These are phyloP conservation scores for Leonotis leonurus DNA, from an alignment of 257 asterid genomes.

Conservation along the genomic window DNA sequence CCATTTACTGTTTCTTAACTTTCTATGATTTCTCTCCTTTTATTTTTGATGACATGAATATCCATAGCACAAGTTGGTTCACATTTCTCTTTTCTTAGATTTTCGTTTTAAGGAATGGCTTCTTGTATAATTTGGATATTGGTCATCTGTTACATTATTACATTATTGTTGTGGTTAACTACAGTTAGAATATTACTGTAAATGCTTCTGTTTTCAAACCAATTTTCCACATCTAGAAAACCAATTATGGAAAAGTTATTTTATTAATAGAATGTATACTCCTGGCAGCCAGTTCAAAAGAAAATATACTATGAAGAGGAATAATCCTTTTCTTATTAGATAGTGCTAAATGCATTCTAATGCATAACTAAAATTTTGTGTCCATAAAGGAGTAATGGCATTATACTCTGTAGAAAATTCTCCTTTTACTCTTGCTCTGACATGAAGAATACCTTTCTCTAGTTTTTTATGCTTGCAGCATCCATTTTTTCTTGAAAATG, in stretches of 20 bases:
- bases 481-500: conserved; percentile 2
- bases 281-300: background rate
- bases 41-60: background rate
- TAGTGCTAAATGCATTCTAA: background rate
- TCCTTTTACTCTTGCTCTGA: background rate
- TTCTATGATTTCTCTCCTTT: background rate
- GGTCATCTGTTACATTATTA: background rate
- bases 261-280: background rate
- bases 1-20: background rate
- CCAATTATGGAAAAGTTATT: background rate
- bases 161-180: background rate
- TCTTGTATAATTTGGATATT: background rate
- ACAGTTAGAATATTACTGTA: background rate
- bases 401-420: background rate
- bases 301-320: background rate
- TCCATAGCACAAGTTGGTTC: background rate
- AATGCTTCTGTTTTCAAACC: background rate
- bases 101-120: background rate
- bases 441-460: background rate
- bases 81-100: background rate
- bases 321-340: background rate
- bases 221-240: background rate
- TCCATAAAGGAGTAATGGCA: background rate
- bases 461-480: background rate
- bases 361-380: background rate